Percentiles rank a stretch among this genome's conserved stretches.
These are phyloP conservation scores for Candida sp. DNA, from an alignment of 1,139 yeast species.

Conservation along the genomic window DNA sequence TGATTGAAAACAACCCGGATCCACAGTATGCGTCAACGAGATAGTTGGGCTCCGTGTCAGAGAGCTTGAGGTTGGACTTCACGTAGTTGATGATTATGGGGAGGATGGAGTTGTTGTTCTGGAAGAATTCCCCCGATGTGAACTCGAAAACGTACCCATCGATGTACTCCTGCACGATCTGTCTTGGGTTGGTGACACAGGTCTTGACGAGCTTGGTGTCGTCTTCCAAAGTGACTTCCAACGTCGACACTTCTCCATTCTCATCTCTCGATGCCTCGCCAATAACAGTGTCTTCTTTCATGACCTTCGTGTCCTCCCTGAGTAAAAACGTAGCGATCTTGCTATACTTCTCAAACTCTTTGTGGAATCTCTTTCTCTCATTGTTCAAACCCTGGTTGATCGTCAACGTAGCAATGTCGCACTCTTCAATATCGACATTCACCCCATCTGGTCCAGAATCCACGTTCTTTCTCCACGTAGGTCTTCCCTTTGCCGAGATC, in stretches of 20 bases:
- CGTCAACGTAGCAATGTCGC: slow-evolving; percentile 84
- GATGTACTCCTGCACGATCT: slow-evolving; percentile 80
- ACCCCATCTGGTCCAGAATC: slow-evolving; percentile 51
- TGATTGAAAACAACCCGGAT: slow-evolving; percentile 89
- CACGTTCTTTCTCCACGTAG: slow-evolving; percentile 57
- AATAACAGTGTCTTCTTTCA: slow-evolving; percentile 20
- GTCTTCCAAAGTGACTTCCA: slow-evolving; percentile 24
- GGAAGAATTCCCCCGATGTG: slow-evolving; percentile 95
- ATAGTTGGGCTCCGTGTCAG: slow-evolving; percentile 52
- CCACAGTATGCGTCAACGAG: slow-evolving; percentile 98
- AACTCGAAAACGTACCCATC: slow-evolving; percentile 79
- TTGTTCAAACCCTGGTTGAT: slow-evolving; percentile 76
- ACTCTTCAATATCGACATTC: slow-evolving; percentile 90
- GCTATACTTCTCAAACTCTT: slow-evolving; percentile 59
- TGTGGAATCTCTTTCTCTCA: slow-evolving; percentile 61
- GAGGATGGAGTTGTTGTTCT: slow-evolving; percentile 90
- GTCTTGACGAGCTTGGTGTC: slow-evolving; percentile 41
- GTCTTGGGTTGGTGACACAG: slow-evolving; percentile 73
- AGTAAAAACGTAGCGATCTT: slow-evolving; percentile 89
- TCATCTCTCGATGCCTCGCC: slow-evolving; percentile 49
- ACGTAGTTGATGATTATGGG: slow-evolving; percentile 86
- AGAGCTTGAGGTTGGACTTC: slow-evolving; percentile 62
- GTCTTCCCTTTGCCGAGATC: slow-evolving; percentile 85
- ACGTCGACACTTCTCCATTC: slow-evolving; percentile 31
- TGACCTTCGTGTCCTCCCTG: slow-evolving; percentile 71